Conservation (phyloP, 352 stramenopile species). For the Phytopythium mirpurense region DNA sequence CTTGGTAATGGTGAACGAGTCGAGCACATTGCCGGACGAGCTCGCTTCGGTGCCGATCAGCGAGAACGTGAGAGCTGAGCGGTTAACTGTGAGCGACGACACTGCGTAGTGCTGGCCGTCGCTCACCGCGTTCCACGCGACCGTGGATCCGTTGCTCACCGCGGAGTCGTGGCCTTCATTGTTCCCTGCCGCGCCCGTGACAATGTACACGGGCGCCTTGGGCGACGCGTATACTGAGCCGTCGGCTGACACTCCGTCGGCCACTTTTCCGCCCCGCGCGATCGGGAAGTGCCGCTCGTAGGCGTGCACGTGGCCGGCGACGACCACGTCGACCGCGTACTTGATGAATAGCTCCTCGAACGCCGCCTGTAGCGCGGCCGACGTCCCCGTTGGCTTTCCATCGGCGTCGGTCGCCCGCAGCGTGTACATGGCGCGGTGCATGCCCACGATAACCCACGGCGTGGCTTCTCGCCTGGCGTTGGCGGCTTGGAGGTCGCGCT, state of each 20-base stretch:
- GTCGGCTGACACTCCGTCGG: slow-evolving; percentile 40
- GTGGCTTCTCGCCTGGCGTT: slow-evolving; percentile 31
- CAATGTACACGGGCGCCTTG: slow-evolving; percentile 43
- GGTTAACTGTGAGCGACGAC: slow-evolving; percentile 21
- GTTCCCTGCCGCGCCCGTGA: slow-evolving; percentile 29
- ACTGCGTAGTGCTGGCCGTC: slow-evolving; percentile 37
- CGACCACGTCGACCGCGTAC: slow-evolving; percentile 57
- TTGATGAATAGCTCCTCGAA: slow-evolving; percentile 59
- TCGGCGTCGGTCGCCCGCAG: slow-evolving; percentile 20
- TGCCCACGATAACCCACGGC: slow-evolving; percentile 50
- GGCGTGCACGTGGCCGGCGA: slow-evolving; percentile 40
- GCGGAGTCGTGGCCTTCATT: slow-evolving; percentile 25
- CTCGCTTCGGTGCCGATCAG: slow-evolving; percentile 17
- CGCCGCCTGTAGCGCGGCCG: slow-evolving; percentile 26
- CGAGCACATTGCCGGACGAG: slow-evolving; percentile 14
- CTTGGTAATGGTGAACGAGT: slow-evolving; percentile 44
- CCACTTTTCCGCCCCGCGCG: slow-evolving; percentile 23
- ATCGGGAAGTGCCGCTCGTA: slow-evolving; percentile 51
- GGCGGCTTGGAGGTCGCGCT: slow-evolving; percentile 45
- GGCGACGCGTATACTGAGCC: slow-evolving; percentile 31
- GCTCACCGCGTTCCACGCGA: slow-evolving; percentile 27
- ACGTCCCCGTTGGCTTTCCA: slow-evolving; percentile 24
- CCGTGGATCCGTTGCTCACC: slow-evolving; percentile 11
- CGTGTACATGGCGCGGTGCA: slow-evolving; percentile 54
- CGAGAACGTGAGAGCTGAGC: slow-evolving; percentile 25